Base-by-base conservation (phyloP, 441 rosid species). In the Dalechampia spathulata region DNA sequence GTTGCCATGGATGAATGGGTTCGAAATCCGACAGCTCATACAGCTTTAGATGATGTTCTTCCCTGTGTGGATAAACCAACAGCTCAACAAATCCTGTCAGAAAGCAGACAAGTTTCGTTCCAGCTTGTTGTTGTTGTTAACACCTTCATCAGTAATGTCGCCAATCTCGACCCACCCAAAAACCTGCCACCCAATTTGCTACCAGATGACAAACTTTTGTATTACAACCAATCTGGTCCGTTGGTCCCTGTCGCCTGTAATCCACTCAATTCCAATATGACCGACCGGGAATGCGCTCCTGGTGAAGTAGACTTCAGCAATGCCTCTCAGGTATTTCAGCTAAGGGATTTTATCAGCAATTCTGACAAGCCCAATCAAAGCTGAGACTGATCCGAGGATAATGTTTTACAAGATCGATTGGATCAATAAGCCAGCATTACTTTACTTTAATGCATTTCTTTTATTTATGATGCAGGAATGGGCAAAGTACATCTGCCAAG, bases 161-260 rank as follows among this genome's bases (percentile, higher is more conserved):
- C 70, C 72, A 82, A 77, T 71, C 58, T 52, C 2, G 16, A 56
- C 23, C 63, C 72, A 3, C 62, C 63, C 2, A 37, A 13, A 48
- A 28, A 43, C 40, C 38, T 52, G 13, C 64, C 72, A 1, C 55
- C 63, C 0, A 78, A 80, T 52, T 52, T 72, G 61, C 82, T 82
- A 0, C 69, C 83, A 50, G 60, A 72, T 16, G 10, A 52, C 12
- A 56, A 52, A 43, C 73, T 70, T 4, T 21, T 75, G 12, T 78
- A 88, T 64, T 74, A 72, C 77, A 92, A 92, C 72, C 99, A 92
- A 54, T 92, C 99, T 0, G 99, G 99, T 64, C 97, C 90, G 0
- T 43, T 67, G 53, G 69, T 89, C 72, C 97, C 94, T 2, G 1
- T 75, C 23, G 85, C 89, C 28, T 89, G 99, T 53, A 79, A 81